Conservation (phyloP, 2,329 filamentous ascomycete species). For the Alternaria alternata region DNA sequence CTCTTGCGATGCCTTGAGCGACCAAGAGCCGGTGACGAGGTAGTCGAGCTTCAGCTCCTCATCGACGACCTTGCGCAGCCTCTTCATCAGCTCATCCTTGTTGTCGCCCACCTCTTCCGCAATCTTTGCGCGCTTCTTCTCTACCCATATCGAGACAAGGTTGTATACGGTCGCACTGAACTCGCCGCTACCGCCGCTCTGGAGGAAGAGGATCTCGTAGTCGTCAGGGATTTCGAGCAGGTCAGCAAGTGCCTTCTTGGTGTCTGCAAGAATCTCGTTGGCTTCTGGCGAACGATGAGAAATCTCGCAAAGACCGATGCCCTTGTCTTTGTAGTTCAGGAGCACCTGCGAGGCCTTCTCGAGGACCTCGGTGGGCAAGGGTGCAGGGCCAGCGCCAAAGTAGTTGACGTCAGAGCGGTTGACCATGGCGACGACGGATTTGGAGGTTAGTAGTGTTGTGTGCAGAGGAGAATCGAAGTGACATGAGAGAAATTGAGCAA, state of each 20-base stretch:
- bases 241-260: constrained; percentile 75
- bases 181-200: constrained; percentile 84
- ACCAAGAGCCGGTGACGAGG: constrained; percentile 90
- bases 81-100: constrained; percentile 64
- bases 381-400: constrained; percentile 91
- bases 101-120: constrained; percentile 64
- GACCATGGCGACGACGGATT: constrained; percentile 63
- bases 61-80: constrained; percentile 70
- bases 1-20: constrained; percentile 86
- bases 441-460: constrained; percentile 4
- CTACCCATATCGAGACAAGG: constrained; percentile 82
- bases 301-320: constrained; percentile 87
- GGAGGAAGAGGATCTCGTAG: constrained; percentile 90
- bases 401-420: constrained; percentile 78
- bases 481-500: constrained; percentile 9
- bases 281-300: constrained; percentile 86
- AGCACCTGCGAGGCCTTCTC: constrained; percentile 79
- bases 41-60: constrained; percentile 85
- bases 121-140: constrained; percentile 69
- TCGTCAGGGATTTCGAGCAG: constrained; percentile 84
- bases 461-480: constrained; percentile 1
- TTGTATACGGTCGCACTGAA: constrained; percentile 88
- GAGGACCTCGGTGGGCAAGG: constrained; percentile 81
- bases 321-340: constrained; percentile 80
- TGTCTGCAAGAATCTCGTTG: constrained; percentile 77